Evolutionary conservation across 2,329 filamentous ascomycete species (phyloP).

Genomic region (Sarocladiaceae sp.): DNA sequence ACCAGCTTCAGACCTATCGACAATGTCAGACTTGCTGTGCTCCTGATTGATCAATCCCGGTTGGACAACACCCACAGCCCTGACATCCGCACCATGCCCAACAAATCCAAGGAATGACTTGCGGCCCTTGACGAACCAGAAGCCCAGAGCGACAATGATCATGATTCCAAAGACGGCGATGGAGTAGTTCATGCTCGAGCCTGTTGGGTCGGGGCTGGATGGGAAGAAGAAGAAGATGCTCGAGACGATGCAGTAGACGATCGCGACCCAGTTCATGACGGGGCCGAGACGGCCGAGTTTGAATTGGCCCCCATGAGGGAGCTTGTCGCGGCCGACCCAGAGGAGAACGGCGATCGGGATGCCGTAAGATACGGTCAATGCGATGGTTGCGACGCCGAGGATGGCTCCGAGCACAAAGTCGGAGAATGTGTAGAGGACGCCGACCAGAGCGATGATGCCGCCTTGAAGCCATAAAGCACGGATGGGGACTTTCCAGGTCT

Average conservation of each 20-base stretch:
- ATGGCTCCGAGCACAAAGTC: constrained; percentile 43
- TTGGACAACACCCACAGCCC: background rate
- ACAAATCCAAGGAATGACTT: constrained; percentile 31
- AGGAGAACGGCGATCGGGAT: constrained; percentile 38
- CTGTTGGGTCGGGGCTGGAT: constrained; percentile 29
- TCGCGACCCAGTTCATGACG: constrained; percentile 33
- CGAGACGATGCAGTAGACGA: constrained; percentile 39
- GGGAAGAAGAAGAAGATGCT: constrained; percentile 45
- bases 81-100: background rate
- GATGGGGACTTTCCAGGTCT: constrained; percentile 39
- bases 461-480: constrained; percentile 42
- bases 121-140: constrained; percentile 37
- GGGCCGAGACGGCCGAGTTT: constrained; percentile 31
- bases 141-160: constrained; percentile 35
- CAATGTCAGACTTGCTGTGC: background rate
- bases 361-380: constrained; percentile 34
- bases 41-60: background rate
- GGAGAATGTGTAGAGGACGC: constrained; percentile 43
- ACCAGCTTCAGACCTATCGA: no score
- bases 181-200: constrained; percentile 42
- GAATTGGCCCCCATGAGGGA: constrained; percentile 34
- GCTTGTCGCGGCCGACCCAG: constrained; percentile 38
- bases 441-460: constrained; percentile 27
- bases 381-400: constrained; percentile 43
- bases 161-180: constrained; percentile 44